Conservation (phyloP, 1,284 basidiomycete genomes). For the Prillingera fragicola region DNA sequence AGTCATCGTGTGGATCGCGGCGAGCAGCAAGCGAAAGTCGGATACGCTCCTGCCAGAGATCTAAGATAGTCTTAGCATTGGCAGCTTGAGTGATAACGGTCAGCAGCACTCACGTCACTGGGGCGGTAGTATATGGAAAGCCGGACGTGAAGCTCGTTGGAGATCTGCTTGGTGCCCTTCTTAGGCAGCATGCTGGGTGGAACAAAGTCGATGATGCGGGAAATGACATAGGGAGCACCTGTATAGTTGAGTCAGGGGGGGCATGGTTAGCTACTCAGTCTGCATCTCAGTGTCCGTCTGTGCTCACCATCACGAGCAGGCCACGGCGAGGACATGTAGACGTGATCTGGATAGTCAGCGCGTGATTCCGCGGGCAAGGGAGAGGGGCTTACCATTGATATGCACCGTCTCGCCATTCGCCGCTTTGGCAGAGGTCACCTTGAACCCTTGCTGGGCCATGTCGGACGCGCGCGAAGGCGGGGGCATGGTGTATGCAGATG, state of each 20-base stretch:
- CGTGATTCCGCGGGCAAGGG: neutral
- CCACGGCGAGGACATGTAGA: conserved; percentile 90
- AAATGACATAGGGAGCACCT: conserved; percentile 77
- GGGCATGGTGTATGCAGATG: conserved; percentile 12
- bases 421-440: conserved; percentile 33
- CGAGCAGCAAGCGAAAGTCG: conserved; percentile 82
- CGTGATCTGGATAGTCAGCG: conserved; percentile 66
- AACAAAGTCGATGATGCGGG: conserved; percentile 92
- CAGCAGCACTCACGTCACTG: conserved; percentile 37
- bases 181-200: conserved; percentile 53
- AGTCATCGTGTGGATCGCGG: conserved; percentile 91
- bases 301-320: conserved; percentile 71
- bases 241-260: neutral
- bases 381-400: conserved; percentile 35
- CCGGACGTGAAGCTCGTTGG: conserved; percentile 56
- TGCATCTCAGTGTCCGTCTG: neutral
- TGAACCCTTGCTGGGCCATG: conserved; percentile 34
- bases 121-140: conserved; percentile 91
- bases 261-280: neutral
- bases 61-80: conserved; percentile 14
- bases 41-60: conserved; percentile 52
- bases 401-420: conserved; percentile 44
- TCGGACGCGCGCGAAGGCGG: conserved; percentile 12
- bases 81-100: conserved; percentile 41
- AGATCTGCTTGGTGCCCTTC: conserved; percentile 24